Base-by-base conservation (phyloP, 2,329 filamentous ascomycete species). In the Fusarium pininemorale region DNA sequence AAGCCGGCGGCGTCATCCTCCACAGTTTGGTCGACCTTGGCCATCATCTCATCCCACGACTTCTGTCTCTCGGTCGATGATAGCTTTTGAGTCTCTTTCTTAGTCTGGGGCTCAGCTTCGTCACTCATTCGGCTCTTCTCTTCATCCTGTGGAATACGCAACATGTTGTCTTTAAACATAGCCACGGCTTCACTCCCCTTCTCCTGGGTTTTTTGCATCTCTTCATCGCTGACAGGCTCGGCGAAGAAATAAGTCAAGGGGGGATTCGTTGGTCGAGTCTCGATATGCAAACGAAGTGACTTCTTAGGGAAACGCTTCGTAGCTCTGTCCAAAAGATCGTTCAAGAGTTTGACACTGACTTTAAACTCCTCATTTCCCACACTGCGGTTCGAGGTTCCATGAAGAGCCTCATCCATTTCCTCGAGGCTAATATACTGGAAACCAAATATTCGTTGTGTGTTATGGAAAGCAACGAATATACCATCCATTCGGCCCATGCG, bases 401-500 rank as follows among this genome's bases (percentile, higher is more conserved):
- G 97, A n/a, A 99, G 83, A 1, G 94, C 89, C n/a, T 87, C 80
- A 80, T 99, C 96, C 92, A 99, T 95, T 79, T 99, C 96, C 8
- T 89, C 81, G 20, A 98, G 84, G 67, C 91, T 91, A 69, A 99
- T 89, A 80, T 99, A 99, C 82, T 99, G 96, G 82, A 99, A 99
- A 11, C 96, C 96, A 80, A 99, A 99, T 56, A 99, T 97, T 63
- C 95, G 93, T 82, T 95, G 89, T 5, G 95, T 94, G 81, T 99
- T 99, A 85, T 99, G 96, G 81, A 91, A 99, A 6, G 96, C 96
- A 28, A 98, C 93, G 79, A 98, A 99, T 56, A 98, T 98, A 61
- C 96, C 96, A 80, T 99, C 96, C 97, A 99, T 99, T 56, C 95
- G 91, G 24, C 97, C 96, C 90, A 99, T 97, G 50, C 96, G 93